Conservation (phyloP, 2,329 filamentous ascomycete genomes). For the Aschersonia sp. region DNA sequence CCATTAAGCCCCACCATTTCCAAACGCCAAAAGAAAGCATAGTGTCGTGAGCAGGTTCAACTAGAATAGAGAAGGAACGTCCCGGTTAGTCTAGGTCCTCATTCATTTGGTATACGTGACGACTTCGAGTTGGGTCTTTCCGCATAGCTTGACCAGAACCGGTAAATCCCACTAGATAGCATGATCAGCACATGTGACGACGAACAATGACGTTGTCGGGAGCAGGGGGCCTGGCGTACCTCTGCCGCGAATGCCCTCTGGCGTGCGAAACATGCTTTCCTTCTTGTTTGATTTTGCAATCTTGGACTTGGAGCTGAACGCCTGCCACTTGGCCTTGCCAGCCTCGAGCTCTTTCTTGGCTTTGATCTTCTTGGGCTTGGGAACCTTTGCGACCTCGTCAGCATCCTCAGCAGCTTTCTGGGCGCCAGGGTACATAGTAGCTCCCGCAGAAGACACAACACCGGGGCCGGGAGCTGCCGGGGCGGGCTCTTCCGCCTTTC, state of each 20-base stretch:
- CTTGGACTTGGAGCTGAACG: constrained; percentile 71
- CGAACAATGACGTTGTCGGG: background rate
- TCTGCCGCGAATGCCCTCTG: constrained; percentile 72
- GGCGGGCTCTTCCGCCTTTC: constrained; percentile 70
- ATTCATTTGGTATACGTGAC: constrained; percentile 71
- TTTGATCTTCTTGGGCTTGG: constrained; percentile 78
- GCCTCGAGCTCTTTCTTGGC: constrained; percentile 83
- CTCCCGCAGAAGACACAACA: constrained; percentile 39
- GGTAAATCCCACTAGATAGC: constrained; percentile 69
- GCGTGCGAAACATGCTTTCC: constrained; percentile 93
- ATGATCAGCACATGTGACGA: constrained; percentile 8
- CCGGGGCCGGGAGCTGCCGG: constrained; percentile 27
- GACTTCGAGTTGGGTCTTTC: constrained; percentile 69
- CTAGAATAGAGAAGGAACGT: background rate
- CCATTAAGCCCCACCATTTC: background rate
- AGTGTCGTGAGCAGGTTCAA: background rate
- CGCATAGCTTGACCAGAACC: constrained; percentile 93
- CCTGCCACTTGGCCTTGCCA: constrained; percentile 87
- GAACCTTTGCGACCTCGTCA: constrained; percentile 53
- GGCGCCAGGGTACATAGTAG: constrained; percentile 45
- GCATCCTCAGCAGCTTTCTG: constrained; percentile 47
- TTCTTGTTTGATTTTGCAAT: constrained; percentile 57
- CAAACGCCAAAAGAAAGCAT: background rate
- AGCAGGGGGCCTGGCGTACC: constrained; percentile 34
- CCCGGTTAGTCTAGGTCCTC: constrained; percentile 53